phyloP scores from a whole-genome alignment of 352 stramenopile genomes.

The Phytopythium vexans region DNA sequence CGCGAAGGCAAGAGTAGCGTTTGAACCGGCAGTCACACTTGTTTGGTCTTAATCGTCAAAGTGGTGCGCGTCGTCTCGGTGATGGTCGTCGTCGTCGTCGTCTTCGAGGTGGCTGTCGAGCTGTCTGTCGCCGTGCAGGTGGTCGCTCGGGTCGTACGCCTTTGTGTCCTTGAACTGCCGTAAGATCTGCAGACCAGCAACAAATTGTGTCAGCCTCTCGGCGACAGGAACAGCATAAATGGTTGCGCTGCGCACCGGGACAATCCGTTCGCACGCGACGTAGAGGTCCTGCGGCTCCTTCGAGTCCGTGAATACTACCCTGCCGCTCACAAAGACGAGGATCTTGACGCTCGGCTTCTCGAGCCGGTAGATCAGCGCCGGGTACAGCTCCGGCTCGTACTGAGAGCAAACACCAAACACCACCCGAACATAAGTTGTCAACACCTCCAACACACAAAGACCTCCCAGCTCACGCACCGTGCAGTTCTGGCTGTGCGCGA shows the following conservation, averaged over 20 bases:
- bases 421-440: neutral
- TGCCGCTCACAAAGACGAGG: slow-evolving; percentile 99
- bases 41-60: slow-evolving; percentile 4
- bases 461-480: slow-evolving; percentile 31
- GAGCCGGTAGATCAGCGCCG: slow-evolving; percentile 98
- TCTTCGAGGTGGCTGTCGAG: slow-evolving; percentile 6
- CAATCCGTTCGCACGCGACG: slow-evolving; percentile 81
- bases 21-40: too few species aligned
- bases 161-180: slow-evolving; percentile 54
- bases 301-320: slow-evolving; percentile 96
- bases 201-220: neutral
- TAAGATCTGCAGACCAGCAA: slow-evolving; percentile 48
- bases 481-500: slow-evolving; percentile 69
- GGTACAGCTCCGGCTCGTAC: slow-evolving; percentile 99
- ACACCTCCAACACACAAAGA: neutral
- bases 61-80: slow-evolving; percentile 2
- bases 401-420: slow-evolving; percentile 11
- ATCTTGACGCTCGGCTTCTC: slow-evolving; percentile 95
- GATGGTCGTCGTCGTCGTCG: slow-evolving; percentile 2
- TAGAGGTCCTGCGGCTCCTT: slow-evolving; percentile 83
- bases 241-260: slow-evolving; percentile 35
- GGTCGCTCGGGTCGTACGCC: slow-evolving; percentile 8
- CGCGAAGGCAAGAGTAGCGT: too few species aligned
- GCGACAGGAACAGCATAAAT: slow-evolving; percentile 1
- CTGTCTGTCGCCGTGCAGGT: neutral